Conservation (phyloP, 169 alveolate species). For the Eimeria praecox region DNA sequence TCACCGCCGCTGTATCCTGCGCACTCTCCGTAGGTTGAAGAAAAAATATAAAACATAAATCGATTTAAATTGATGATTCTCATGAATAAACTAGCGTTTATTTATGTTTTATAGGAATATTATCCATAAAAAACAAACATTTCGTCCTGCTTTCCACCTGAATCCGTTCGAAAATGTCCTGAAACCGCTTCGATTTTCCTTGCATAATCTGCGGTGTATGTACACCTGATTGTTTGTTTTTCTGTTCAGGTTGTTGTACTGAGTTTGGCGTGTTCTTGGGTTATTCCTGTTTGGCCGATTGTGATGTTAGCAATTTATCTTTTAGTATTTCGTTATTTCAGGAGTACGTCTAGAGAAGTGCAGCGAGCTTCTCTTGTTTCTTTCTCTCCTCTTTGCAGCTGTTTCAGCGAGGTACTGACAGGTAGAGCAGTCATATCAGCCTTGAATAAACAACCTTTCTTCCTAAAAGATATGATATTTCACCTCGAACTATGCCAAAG, state of each 20-base stretch:
- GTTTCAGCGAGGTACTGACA: constrained; percentile 63
- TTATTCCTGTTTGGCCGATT: constrained; percentile 81
- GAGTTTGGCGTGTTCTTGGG: constrained; percentile 76
- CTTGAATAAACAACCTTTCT: constrained; percentile 10
- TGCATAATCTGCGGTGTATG: neutral
- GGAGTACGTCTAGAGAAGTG: constrained; percentile 85
- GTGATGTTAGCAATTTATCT: constrained; percentile 81
- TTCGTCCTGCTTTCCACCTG: neutral
- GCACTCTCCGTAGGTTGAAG: constrained; percentile 37
- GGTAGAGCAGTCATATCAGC: constrained; percentile 60
- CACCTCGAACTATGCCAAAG: constrained; percentile 73
- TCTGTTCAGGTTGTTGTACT: constrained; percentile 81
- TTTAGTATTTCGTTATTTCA: constrained; percentile 83
- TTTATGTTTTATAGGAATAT: no score
- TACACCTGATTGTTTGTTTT: neutral
- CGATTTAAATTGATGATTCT: no score
- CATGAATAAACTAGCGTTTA: no score
- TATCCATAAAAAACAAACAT: neutral
- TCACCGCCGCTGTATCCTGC: constrained; percentile 82
- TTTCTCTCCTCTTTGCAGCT: constrained; percentile 74
- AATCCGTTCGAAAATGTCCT: neutral
- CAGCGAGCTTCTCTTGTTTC: constrained; percentile 83
- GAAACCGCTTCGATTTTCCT: neutral
- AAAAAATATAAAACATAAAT: neutral
- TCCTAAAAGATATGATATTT: neutral